Percentiles rank a stretch among this genome's conserved stretches.
Evolutionary conservation across 129 eudicot species (phyloP).

Genomic region (Solidago caesia): DNA sequence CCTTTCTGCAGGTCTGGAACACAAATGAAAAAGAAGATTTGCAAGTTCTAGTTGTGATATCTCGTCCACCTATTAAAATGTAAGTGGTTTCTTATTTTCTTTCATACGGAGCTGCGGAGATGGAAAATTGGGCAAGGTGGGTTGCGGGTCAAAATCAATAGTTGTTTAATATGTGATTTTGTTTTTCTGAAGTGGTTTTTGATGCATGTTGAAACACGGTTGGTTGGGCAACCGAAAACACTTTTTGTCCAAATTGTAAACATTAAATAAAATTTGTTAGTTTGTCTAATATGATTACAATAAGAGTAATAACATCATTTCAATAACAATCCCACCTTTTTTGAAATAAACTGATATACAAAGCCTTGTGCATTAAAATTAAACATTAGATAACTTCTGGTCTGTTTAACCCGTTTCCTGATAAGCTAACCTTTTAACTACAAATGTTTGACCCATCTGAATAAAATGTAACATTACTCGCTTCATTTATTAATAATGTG

Average conservation of each 20-base stretch:
- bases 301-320: too few relatives aligned
- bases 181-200: neutral
- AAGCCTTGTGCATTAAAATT: neutral
- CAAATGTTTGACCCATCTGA: neutral
- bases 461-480: neutral
- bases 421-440: neutral
- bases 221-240: neutral
- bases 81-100: constrained; percentile 30
- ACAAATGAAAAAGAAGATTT: constrained; percentile 68
- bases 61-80: constrained; percentile 90
- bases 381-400: neutral
- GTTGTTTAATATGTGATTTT: too few relatives aligned
- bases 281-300: too few relatives aligned
- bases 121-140: neutral
- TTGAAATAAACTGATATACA: neutral
- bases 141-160: neutral
- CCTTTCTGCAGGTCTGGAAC: constrained; percentile 62
- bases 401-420: neutral
- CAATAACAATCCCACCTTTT: neutral
- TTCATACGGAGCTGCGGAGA: neutral
- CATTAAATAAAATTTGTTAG: too few relatives aligned
- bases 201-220: neutral
- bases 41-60: constrained; percentile 69
- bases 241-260: too few relatives aligned
- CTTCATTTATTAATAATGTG: neutral